Evolutionary conservation across 371 early-diverging fungal species (phyloP).

Genomic region (Mucor circinelloides): DNA sequence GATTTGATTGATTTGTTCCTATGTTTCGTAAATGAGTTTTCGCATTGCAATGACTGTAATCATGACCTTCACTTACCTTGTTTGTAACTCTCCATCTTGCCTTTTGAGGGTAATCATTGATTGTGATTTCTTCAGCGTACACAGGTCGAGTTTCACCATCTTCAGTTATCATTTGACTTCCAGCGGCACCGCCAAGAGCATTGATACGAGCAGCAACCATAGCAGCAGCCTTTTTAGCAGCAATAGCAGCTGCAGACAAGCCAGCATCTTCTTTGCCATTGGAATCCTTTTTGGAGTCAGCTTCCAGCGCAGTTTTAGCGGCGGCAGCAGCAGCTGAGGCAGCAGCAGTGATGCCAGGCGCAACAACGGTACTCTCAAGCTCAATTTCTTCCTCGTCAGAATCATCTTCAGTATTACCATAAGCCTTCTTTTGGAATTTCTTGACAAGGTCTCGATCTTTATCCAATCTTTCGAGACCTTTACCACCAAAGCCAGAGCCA

Average conservation of each 20-base stretch:
- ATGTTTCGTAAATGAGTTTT: not conserved
- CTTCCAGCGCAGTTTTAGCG: slow-evolving; percentile 43
- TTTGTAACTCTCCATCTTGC: slow-evolving; percentile 97
- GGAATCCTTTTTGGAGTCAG: slow-evolving; percentile 38
- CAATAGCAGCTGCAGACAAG: slow-evolving; percentile 54
- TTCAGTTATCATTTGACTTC: slow-evolving; percentile 23
- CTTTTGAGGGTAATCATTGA: slow-evolving; percentile 97
- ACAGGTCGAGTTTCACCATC: slow-evolving; percentile 41
- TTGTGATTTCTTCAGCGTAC: slow-evolving; percentile 88
- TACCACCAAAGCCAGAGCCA: slow-evolving; percentile 96
- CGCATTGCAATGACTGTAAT: too few relatives aligned
- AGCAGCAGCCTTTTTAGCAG: slow-evolving; percentile 51
- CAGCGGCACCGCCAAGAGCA: slow-evolving; percentile 36
- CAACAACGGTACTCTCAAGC: slow-evolving; percentile 36
- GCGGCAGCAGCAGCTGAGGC: slow-evolving; percentile 49
- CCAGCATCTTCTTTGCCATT: slow-evolving; percentile 37
- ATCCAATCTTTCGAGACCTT: slow-evolving; percentile 94
- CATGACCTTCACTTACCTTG: slow-evolving; percentile 58
- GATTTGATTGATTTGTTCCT: slow-evolving; percentile 89
- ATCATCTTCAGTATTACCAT: slow-evolving; percentile 74
- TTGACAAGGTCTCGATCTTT: slow-evolving; percentile 91
- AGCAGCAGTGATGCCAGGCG: slow-evolving; percentile 37
- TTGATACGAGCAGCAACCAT: slow-evolving; percentile 52
- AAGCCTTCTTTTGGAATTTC: slow-evolving; percentile 88
- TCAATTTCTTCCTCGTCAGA: slow-evolving; percentile 76